These are phyloP conservation scores for Fermentozyma sake DNA, from an alignment of 1,139 yeast species.

Conservation along the genomic window DNA sequence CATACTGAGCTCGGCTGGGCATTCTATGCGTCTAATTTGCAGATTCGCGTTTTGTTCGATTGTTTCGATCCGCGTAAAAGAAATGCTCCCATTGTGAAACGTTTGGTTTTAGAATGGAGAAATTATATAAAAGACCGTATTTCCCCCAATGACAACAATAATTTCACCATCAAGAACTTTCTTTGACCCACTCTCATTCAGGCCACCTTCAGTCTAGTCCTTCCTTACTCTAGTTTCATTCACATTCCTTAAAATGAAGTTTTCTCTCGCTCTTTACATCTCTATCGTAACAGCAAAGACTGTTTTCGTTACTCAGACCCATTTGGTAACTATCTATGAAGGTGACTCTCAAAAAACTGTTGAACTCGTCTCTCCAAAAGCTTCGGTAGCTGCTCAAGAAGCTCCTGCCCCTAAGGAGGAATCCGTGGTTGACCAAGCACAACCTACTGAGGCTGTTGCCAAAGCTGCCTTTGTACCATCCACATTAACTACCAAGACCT, in stretches of 20 bases:
- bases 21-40: too few species aligned
- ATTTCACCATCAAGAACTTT: slow-evolving; percentile 3
- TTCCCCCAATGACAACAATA: too few species aligned
- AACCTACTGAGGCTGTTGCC: slow-evolving; percentile 2
- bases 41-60: too few species aligned
- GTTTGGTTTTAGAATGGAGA: too few species aligned
- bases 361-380: slow-evolving; percentile 4
- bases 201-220: slow-evolving; percentile 1
- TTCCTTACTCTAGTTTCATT: slow-evolving; percentile 3
- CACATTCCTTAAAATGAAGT: slow-evolving; percentile 12
- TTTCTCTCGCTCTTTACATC: slow-evolving; percentile 13
- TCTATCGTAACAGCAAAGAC: slow-evolving; percentile 18
- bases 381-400: slow-evolving; percentile 3
- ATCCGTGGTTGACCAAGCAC: too few species aligned
- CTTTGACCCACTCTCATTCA: slow-evolving; percentile 1
- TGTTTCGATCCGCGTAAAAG: too few species aligned
- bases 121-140: too few species aligned
- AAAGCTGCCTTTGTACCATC: slow-evolving; percentile 4
- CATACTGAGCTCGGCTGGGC: too few species aligned
- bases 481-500: slow-evolving; percentile 7
- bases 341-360: slow-evolving; percentile 2
- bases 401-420: slow-evolving; percentile 1
- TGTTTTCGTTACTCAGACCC: slow-evolving; percentile 21
- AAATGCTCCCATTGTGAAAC: too few species aligned
- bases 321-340: slow-evolving; percentile 19